Evolutionary conservation across 2,329 filamentous ascomycete species (phyloP), one percentile per base, ranked within the genome.

Genomic region (Cladorrhinum sp.): DNA sequence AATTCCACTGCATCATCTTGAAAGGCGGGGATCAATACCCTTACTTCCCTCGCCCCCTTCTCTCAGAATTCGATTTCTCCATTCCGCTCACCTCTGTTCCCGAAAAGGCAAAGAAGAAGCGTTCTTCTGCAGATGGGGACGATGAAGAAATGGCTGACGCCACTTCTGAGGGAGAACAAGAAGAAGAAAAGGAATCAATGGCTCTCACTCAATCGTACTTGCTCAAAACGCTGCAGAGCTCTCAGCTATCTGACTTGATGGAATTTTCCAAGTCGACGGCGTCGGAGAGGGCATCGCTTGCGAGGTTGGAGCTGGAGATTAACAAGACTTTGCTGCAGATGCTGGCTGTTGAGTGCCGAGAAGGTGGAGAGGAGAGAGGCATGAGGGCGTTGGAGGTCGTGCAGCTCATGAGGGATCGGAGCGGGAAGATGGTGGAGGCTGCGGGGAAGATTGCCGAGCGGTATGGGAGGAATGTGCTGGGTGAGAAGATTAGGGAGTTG

Each of bases 1-100:
- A 90, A 70, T 99, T 99, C 75, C 93, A 98, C 80, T 99, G 96
- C 78, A 97, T 99, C 76, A 98, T 99, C 69, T 87, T 99, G 71
- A 99, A 99, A 77, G 95, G 95, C 64, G 90, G 90, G 36, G 95
- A 99, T 72, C 85, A 89, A 71, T 91, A 97, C 71, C 93, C 93
- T 0, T 97, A 95, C 78, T 98, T 93, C 77, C 95, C 92, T 10
- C 87, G 90, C 9, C 93, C 92, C 1, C 79, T 97, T 38, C 87
- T 99, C 36, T 93, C 89, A 48, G 95, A 99, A 73, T 99, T 99
- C 71, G 91, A 92, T 53, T 96, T 99, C 73, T 86, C 88, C 49
- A 84, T 99, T 18, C 95, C 96, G 0, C 78, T 97, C 32, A 84
- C 85, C 2, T 85, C 85, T 4, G 74, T 77, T 1, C 77, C 80